These are phyloP conservation scores for Daldinia concentrica DNA, from an alignment of 495 filamentous ascomycete genomes.

Conservation along the genomic window DNA sequence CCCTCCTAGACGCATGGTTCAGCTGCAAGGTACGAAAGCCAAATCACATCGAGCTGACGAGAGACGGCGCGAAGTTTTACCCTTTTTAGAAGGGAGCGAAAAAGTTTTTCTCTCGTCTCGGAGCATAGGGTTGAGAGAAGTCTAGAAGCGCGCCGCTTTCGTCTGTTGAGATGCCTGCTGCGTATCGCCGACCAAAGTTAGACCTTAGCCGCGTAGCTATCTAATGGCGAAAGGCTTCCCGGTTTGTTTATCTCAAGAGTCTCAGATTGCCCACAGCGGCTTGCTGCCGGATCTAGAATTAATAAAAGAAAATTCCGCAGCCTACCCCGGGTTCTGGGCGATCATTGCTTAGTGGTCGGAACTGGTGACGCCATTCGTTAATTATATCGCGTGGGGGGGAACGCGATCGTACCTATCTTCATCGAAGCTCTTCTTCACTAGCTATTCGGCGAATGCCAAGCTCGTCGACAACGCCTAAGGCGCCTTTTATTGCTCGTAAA, in stretches of 20 bases:
- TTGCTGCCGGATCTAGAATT: slow-evolving; percentile 15
- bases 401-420: neutral
- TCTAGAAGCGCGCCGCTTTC: neutral
- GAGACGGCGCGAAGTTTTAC: slow-evolving; percentile 37
- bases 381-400: slow-evolving; percentile 30
- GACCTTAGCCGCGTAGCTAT: neutral
- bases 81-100: slow-evolving; percentile 17
- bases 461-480: slow-evolving; percentile 15
- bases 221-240: neutral
- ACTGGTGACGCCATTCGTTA: slow-evolving; percentile 37
- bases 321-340: slow-evolving; percentile 9
- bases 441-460: slow-evolving; percentile 26
- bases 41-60: slow-evolving; percentile 40
- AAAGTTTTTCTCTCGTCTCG: slow-evolving; percentile 15
- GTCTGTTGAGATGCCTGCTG: neutral
- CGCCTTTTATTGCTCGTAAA: slow-evolving; percentile 4
- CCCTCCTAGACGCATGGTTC: slow-evolving; percentile 26
- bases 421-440: slow-evolving; percentile 8
- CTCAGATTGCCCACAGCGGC: neutral
- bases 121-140: neutral
- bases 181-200: neutral
- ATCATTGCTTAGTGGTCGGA: slow-evolving; percentile 20
- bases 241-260: neutral
- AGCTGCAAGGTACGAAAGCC: slow-evolving; percentile 40
- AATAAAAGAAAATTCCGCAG: slow-evolving; percentile 5